These are phyloP conservation scores for Suhomyces atakaporum DNA, from an alignment of 1,139 yeast species.

Conservation along the genomic window DNA sequence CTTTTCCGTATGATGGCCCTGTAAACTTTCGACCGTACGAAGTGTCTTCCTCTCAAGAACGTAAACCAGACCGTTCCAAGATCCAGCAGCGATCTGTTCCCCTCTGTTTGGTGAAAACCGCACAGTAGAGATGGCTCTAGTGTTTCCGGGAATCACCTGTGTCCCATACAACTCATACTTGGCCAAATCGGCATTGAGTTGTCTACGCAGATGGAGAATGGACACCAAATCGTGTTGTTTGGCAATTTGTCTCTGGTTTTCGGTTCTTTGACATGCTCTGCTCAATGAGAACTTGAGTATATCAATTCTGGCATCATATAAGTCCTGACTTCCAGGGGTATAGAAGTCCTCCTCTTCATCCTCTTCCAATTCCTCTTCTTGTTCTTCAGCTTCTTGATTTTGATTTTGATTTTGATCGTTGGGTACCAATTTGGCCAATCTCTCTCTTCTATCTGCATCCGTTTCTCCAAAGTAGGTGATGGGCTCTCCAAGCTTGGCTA, in stretches of 20 bases:
- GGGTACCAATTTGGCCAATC: slow-evolving; percentile 40
- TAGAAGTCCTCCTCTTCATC: slow-evolving; percentile 77
- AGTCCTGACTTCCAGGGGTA: slow-evolving; percentile 71
- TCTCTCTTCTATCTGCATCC: slow-evolving; percentile 57
- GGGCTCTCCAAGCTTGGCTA: slow-evolving; percentile 60
- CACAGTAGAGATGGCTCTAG: slow-evolving; percentile 68
- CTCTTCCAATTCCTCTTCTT: slow-evolving; percentile 34
- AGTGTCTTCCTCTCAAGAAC: slow-evolving; percentile 47
- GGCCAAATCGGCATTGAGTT: slow-evolving; percentile 37
- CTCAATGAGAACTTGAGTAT: slow-evolving; percentile 55
- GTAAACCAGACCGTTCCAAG: slow-evolving; percentile 80
- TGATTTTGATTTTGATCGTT: slow-evolving; percentile 30
- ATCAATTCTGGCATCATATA: slow-evolving; percentile 53
- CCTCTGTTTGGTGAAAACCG: slow-evolving; percentile 37
- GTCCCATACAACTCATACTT: slow-evolving; percentile 60
- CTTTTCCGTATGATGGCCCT: slow-evolving; percentile 55
- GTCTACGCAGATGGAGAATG: slow-evolving; percentile 47
- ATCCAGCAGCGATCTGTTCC: slow-evolving; percentile 59
- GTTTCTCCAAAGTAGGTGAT: slow-evolving; percentile 63
- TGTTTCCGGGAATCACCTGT: slow-evolving; percentile 58
- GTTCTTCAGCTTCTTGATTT: slow-evolving; percentile 24
- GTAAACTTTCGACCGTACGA: slow-evolving; percentile 25
- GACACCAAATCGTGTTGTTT: slow-evolving; percentile 28
- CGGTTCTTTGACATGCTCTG: slow-evolving; percentile 46
- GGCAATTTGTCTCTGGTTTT: slow-evolving; percentile 23